Evolutionary conservation across 2,329 filamentous ascomycete genomes (phyloP).

Genomic region (Botryosphaeria dothidea): DNA sequence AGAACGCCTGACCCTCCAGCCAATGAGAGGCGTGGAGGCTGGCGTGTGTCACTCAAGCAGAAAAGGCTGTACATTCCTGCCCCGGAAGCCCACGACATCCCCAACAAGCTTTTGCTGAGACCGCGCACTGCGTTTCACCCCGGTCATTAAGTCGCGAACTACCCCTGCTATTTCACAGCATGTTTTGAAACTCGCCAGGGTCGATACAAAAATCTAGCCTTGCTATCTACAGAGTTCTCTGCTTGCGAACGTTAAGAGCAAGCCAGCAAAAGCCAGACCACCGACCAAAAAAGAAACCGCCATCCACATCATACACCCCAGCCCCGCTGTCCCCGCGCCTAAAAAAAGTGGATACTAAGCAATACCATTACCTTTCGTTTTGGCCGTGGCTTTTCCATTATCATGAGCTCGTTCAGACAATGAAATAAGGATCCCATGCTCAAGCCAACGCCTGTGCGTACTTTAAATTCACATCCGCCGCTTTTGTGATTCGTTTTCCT

Average conservation of each 20-base stretch:
- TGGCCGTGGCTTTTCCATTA: slow-evolving; percentile 11
- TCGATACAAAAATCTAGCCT: slow-evolving; percentile 4
- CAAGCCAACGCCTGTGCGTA: neutral
- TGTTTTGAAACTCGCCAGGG: neutral
- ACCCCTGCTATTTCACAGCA: neutral
- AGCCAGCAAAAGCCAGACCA: neutral
- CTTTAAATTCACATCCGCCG: neutral
- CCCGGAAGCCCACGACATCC: neutral
- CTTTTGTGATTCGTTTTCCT: neutral
- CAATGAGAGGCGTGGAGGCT: neutral
- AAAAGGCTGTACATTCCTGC: neutral
- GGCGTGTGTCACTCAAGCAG: neutral
- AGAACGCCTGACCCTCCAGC: neutral
- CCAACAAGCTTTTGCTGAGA: neutral
- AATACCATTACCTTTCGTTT: slow-evolving; percentile 16
- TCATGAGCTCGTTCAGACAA: neutral
- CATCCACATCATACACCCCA: neutral
- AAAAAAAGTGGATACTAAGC: neutral
- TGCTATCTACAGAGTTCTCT: slow-evolving; percentile 12
- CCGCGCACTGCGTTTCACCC: neutral
- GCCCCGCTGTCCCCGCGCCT: neutral
- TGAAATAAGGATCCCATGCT: neutral
- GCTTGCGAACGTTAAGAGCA: neutral
- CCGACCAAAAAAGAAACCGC: neutral
- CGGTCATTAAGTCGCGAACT: neutral